phyloP scores from a whole-genome alignment of 2,329 filamentous ascomycete species.

The Cladosporium sp. region DNA sequence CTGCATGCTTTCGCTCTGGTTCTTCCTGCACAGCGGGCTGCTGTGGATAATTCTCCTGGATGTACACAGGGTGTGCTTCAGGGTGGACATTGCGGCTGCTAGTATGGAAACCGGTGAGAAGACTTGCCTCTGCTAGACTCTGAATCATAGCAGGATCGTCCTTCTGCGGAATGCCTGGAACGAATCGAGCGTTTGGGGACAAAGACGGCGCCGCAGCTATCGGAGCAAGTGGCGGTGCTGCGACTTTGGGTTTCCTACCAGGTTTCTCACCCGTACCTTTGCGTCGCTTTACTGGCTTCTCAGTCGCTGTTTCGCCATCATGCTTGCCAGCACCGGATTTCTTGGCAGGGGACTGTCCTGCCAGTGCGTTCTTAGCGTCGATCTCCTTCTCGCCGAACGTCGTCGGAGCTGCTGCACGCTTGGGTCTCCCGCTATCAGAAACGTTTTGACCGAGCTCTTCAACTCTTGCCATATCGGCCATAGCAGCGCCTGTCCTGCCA shows the following conservation, averaged over 20 bases:
- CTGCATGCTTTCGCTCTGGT: constrained; percentile 14
- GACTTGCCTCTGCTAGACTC: constrained; percentile 30
- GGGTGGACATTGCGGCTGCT: constrained; percentile 12
- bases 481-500: constrained; percentile 51
- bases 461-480: constrained; percentile 56
- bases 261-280: constrained; percentile 31
- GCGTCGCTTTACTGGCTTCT: constrained; percentile 32
- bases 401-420: constrained; percentile 60
- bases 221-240: constrained; percentile 34
- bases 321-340: constrained; percentile 23
- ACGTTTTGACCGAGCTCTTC: constrained; percentile 33
- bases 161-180: constrained; percentile 20
- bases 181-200: constrained; percentile 32
- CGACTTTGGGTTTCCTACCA: constrained; percentile 38
- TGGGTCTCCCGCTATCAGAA: constrained; percentile 47
- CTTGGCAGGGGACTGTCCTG: constrained; percentile 49
- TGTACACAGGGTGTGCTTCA: constrained; percentile 7
- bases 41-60: constrained; percentile 1
- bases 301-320: constrained; percentile 23
- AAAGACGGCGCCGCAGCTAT: constrained; percentile 26
- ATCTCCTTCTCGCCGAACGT: constrained; percentile 64
- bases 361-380: constrained; percentile 59
- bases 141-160: constrained; percentile 26
- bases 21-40: constrained; percentile 19
- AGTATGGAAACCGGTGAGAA: constrained; percentile 29